These are phyloP conservation scores for Linnemannia hyalina DNA, from an alignment of 192 early-diverging fungal species.

Conservation along the genomic window DNA sequence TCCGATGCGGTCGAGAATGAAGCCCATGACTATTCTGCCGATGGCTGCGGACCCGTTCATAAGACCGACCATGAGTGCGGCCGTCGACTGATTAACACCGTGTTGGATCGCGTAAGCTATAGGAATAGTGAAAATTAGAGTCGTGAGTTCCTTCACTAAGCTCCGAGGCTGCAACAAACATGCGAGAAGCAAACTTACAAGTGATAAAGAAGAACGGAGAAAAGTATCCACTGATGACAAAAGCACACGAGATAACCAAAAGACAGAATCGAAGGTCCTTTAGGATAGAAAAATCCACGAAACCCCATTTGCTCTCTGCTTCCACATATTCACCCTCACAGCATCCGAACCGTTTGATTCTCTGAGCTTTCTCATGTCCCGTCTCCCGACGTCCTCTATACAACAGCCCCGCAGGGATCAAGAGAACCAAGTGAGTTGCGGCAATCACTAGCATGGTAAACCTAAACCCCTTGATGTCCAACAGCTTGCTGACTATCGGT, in stretches of 20 bases:
- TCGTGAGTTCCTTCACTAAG: background rate
- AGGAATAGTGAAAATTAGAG: background rate
- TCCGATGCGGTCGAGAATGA: constrained; percentile 66
- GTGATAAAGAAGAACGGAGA: constrained; percentile 36
- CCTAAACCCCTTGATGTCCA: constrained; percentile 51
- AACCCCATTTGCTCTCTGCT: constrained; percentile 19
- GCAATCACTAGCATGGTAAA: constrained; percentile 65
- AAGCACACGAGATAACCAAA: constrained; percentile 48
- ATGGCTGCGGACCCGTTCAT: constrained; percentile 74
- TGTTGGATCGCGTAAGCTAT: constrained; percentile 60
- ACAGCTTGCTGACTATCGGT: constrained; percentile 58
- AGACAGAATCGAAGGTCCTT: constrained; percentile 29
- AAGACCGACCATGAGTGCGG: constrained; percentile 71
- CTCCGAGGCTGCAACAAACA: background rate
- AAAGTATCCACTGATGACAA: constrained; percentile 42
- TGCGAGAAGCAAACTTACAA: constrained; percentile 31
- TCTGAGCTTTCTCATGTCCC: constrained; percentile 17
- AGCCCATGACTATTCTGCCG: constrained; percentile 71
- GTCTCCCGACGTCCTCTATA: constrained; percentile 28
- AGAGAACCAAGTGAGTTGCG: constrained; percentile 61
- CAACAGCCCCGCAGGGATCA: constrained; percentile 23
- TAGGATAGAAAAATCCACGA: constrained; percentile 45
- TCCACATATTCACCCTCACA: constrained; percentile 35
- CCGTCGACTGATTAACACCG: constrained; percentile 55
- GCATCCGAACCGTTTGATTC: constrained; percentile 28